phyloP scores from a whole-genome alignment of 2,329 filamentous ascomycete genomes.

The Dactylonectria estremocensis region DNA sequence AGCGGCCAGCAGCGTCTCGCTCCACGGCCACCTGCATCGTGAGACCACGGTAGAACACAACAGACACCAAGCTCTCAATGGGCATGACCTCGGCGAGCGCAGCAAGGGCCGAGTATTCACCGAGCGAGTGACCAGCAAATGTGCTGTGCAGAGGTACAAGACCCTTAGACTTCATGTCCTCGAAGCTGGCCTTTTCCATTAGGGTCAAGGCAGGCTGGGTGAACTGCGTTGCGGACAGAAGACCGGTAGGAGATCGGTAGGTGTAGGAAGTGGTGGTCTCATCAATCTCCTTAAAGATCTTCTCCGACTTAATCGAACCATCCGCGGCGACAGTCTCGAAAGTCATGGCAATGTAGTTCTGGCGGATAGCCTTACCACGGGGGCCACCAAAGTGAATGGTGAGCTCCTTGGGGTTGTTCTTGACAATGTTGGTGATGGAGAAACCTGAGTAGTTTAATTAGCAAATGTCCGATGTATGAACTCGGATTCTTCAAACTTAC shows the following conservation, averaged over 20 bases:
- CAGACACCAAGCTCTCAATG: conserved; percentile 98
- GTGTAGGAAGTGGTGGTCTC: conserved; percentile 97
- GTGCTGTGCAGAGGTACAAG: conserved; percentile 96
- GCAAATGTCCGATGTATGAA: neutral
- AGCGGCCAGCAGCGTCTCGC: conserved; percentile 91
- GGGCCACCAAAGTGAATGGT: conserved; percentile 98
- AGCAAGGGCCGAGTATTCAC: conserved; percentile 97
- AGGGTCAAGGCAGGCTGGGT: conserved; percentile 97
- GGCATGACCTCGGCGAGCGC: conserved; percentile 98
- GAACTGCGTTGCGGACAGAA: conserved; percentile 97
- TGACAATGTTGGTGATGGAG: conserved; percentile 98
- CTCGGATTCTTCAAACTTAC: conserved; percentile 64
- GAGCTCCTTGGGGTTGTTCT: conserved; percentile 99
- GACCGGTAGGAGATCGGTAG: conserved; percentile 93
- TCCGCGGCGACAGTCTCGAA: conserved; percentile 98
- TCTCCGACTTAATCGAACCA: conserved; percentile 96
- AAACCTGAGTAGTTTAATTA: conserved; percentile 72
- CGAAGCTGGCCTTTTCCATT: conserved; percentile 99
- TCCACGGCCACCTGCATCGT: conserved; percentile 99
- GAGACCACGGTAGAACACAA: conserved; percentile 98
- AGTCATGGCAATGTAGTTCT: conserved; percentile 99
- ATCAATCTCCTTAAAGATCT: conserved; percentile 98
- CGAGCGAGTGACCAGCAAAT: conserved; percentile 97
- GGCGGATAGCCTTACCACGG: conserved; percentile 95
- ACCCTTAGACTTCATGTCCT: conserved; percentile 98